phyloP scores from a whole-genome alignment of 371 early-diverging fungal species.

The Ordospora pajunii region DNA sequence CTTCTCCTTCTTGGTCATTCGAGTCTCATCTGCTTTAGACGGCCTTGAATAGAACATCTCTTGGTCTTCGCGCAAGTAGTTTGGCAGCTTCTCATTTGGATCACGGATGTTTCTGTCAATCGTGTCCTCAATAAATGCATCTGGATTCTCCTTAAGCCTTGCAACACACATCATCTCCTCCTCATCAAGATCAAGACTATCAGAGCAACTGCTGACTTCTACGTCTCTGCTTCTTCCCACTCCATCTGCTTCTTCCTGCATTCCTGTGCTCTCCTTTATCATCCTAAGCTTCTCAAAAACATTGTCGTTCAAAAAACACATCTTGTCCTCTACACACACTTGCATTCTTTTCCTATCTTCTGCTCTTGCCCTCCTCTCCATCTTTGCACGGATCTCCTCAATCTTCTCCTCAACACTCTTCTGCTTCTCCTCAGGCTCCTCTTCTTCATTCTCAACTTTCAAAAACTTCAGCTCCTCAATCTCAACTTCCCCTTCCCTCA shows the following conservation, averaged over 20 bases:
- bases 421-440: conserved; percentile 48
- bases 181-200: conserved; percentile 46
- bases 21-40: conserved; percentile 40
- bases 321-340: not conserved
- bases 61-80: conserved; percentile 54
- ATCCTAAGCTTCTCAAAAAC: conserved; percentile 36
- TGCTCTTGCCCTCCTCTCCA: conserved; percentile 13
- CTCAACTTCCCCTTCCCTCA: not conserved
- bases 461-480: conserved; percentile 16
- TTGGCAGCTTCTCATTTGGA: conserved; percentile 54
- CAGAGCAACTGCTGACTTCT: conserved; percentile 32
- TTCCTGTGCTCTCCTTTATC: not conserved
- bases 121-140: conserved; percentile 55
- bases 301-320: conserved; percentile 40
- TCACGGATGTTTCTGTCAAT: conserved; percentile 57
- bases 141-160: conserved; percentile 52
- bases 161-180: conserved; percentile 54
- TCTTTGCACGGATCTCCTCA: conserved; percentile 42
- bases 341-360: not conserved
- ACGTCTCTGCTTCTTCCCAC: conserved; percentile 16
- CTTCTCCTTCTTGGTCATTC: conserved; percentile 50
- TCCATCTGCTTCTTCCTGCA: not conserved
- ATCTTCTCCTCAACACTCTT: conserved; percentile 64
- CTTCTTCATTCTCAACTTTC: conserved; percentile 29
- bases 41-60: conserved; percentile 41